Evolutionary conservation across 1,284 basidiomycete species (phyloP).

Genomic region (Cutaneotrichosporon cutaneum): DNA sequence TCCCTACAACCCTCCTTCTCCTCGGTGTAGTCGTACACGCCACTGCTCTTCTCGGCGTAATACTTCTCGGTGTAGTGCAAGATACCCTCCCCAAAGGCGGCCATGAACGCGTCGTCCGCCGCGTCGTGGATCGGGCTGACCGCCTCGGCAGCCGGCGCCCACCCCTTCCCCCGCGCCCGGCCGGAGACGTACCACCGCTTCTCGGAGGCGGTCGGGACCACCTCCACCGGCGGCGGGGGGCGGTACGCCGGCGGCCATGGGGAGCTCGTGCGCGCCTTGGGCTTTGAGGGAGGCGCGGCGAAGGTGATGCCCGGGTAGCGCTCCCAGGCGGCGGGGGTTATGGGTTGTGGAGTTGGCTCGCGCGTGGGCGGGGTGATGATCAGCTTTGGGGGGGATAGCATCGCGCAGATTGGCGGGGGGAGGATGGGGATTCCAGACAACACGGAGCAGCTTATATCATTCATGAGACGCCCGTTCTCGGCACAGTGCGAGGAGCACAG

Average conservation of each 20-base stretch:
- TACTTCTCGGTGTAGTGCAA: background rate
- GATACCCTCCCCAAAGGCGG: background rate
- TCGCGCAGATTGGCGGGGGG: background rate
- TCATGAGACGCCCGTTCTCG: background rate
- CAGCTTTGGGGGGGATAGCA: background rate
- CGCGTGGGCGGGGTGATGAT: slow-evolving; percentile 4
- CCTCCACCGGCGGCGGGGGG: background rate
- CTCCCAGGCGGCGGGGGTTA: slow-evolving; percentile 3
- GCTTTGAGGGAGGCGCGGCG: background rate
- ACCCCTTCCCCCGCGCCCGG: background rate
- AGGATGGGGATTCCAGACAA: no score
- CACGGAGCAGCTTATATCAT: no score
- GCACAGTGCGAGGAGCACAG: no score
- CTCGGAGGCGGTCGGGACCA: background rate
- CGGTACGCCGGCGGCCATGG: background rate
- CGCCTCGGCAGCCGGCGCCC: background rate
- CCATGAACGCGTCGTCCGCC: slow-evolving; percentile 5
- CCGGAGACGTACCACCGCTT: background rate
- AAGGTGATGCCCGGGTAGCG: background rate
- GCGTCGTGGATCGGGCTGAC: background rate
- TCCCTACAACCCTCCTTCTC: background rate
- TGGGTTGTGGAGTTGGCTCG: background rate
- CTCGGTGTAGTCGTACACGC: background rate
- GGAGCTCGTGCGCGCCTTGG: background rate
- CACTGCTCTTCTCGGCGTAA: background rate